Evolutionary conservation across 805 yeast species (phyloP).

Genomic region (Candida ortonii): DNA sequence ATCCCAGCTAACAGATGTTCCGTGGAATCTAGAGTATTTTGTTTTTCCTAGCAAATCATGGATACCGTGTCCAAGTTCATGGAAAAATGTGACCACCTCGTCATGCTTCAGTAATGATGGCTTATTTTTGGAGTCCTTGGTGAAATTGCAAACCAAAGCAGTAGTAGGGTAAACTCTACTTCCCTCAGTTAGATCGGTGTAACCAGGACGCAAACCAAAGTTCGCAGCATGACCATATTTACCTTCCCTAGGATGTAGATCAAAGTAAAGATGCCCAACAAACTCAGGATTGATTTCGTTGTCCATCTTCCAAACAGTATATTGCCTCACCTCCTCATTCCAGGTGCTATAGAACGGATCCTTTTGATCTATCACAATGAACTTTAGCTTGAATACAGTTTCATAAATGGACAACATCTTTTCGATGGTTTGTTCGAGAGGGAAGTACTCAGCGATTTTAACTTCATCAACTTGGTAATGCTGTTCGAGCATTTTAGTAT

Average conservation of each 20-base stretch:
- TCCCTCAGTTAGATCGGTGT: slow-evolving; percentile 42
- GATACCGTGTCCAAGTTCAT: slow-evolving; percentile 87
- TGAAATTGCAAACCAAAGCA: slow-evolving; percentile 80
- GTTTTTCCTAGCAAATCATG: slow-evolving; percentile 73
- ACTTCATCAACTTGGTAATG: slow-evolving; percentile 71
- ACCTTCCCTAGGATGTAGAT: slow-evolving; percentile 81
- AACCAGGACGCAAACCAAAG: slow-evolving; percentile 66
- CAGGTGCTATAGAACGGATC: slow-evolving; percentile 46
- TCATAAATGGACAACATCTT: slow-evolving; percentile 75
- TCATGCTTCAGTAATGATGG: slow-evolving; percentile 75
- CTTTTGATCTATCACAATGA: slow-evolving; percentile 46
- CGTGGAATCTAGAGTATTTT: slow-evolving; percentile 64
- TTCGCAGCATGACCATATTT: slow-evolving; percentile 90
- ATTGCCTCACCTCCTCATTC: slow-evolving; percentile 77
- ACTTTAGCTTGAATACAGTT: slow-evolving; percentile 63
- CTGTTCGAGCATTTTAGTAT: slow-evolving; percentile 61
- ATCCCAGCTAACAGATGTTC: slow-evolving; percentile 77
- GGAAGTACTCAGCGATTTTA: slow-evolving; percentile 74
- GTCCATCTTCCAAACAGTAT: slow-evolving; percentile 68
- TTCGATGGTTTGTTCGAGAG: slow-evolving; percentile 60
- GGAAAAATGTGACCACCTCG: slow-evolving; percentile 83
- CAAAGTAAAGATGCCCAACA: slow-evolving; percentile 77
- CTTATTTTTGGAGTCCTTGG: slow-evolving; percentile 64
- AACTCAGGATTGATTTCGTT: slow-evolving; percentile 49
- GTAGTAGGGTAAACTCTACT: slow-evolving; percentile 62